phyloP scores from a whole-genome alignment of 805 yeast species.

The Myxozyma mucilagina region DNA sequence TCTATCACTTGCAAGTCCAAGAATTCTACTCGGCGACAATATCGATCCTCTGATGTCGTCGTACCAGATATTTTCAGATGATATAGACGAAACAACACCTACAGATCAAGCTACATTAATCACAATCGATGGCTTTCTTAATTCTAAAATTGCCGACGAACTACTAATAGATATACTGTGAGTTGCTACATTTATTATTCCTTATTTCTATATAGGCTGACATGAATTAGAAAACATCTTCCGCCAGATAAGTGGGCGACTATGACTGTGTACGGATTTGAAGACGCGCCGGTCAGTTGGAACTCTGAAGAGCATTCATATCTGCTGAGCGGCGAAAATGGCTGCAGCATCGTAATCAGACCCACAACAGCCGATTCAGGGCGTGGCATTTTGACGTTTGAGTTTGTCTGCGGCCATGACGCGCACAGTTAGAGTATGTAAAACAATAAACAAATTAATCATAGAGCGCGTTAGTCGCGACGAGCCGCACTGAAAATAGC shows the following conservation, averaged over 20 bases:
- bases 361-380: not conserved
- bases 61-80: slow-evolving; percentile 19
- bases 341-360: slow-evolving; percentile 15
- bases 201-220: not conserved
- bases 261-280: slow-evolving; percentile 27
- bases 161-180: slow-evolving; percentile 13
- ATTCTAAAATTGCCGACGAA: not conserved
- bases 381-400: slow-evolving; percentile 4
- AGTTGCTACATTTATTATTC: not conserved
- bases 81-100: not conserved
- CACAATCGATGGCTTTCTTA: slow-evolving; percentile 19
- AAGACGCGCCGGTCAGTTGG: slow-evolving; percentile 33
- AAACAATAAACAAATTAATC: not conserved
- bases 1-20: slow-evolving; percentile 14
- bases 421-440: slow-evolving; percentile 9
- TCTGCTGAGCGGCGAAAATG: slow-evolving; percentile 26
- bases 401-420: slow-evolving; percentile 18
- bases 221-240: not conserved
- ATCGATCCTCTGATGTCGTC: slow-evolving; percentile 19
- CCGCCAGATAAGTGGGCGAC: slow-evolving; percentile 15
- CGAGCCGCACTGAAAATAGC: not conserved
- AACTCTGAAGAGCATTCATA: slow-evolving; percentile 23
- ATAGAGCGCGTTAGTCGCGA: not conserved
- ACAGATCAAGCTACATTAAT: slow-evolving; percentile 3
- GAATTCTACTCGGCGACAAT: not conserved